Conservation (phyloP, 1,284 basidiomycete species). For the Grifola frondosa region DNA sequence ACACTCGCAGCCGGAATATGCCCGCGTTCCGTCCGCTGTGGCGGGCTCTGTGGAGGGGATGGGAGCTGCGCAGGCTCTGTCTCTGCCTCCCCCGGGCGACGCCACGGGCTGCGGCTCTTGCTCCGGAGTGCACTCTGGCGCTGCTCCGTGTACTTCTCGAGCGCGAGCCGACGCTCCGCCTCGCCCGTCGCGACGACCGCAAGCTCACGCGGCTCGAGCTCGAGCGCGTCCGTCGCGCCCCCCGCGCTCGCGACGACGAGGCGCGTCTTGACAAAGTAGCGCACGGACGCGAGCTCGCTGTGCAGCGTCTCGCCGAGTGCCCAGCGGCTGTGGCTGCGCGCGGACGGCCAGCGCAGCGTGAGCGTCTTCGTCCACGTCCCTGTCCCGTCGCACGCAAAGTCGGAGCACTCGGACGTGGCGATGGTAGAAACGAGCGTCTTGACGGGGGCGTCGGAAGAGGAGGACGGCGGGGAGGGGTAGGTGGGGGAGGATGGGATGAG, state of each 20-base stretch:
- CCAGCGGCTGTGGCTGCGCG: conserved; percentile 69
- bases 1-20: conserved; percentile 6
- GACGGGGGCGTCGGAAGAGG: conserved; percentile 33
- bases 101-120: conserved; percentile 63
- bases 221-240: conserved; percentile 59
- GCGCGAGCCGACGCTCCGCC: conserved; percentile 63
- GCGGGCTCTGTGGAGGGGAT: conserved; percentile 20
- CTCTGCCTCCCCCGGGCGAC: conserved; percentile 18
- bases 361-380: conserved; percentile 65
- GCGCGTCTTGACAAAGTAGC: conserved; percentile 70
- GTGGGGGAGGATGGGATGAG: conserved; percentile 11
- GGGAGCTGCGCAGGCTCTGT: conserved; percentile 13
- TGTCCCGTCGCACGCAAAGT: conserved; percentile 50
- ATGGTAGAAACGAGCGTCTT: conserved; percentile 53
- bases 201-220: conserved; percentile 68
- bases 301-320: conserved; percentile 73
- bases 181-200: conserved; percentile 66
- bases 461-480: conserved; percentile 23
- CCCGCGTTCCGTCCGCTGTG: conserved; percentile 12
- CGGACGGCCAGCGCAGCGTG: conserved; percentile 69
- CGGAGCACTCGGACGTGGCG: conserved; percentile 52
- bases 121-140: conserved; percentile 40
- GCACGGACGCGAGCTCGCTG: conserved; percentile 63
- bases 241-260: conserved; percentile 55
- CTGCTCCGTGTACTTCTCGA: conserved; percentile 57